Conservation (phyloP, 192 early-diverging fungal genomes). For the Gamsiella multidivaricata region DNA sequence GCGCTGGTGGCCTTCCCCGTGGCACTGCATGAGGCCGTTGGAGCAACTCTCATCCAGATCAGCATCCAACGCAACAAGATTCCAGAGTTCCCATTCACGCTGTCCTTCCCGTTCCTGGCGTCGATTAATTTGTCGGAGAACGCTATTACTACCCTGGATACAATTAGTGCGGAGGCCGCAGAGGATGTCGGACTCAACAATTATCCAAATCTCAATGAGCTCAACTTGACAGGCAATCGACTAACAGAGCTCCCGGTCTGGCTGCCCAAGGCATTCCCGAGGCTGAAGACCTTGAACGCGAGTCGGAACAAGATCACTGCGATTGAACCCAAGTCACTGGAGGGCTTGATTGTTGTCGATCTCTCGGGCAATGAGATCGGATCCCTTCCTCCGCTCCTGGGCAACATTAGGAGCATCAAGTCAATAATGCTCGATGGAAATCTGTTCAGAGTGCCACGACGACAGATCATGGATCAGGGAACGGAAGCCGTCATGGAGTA, state of each 20-base stretch:
- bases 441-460: slow-evolving; percentile 64
- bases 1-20: slow-evolving; percentile 37
- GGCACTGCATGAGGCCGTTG: slow-evolving; percentile 25
- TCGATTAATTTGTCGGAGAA: slow-evolving; percentile 61
- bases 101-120: slow-evolving; percentile 54
- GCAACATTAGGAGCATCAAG: slow-evolving; percentile 57
- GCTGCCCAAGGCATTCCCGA: slow-evolving; percentile 57
- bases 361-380: slow-evolving; percentile 67
- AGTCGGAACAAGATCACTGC: slow-evolving; percentile 55
- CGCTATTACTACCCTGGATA: slow-evolving; percentile 36
- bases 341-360: slow-evolving; percentile 56
- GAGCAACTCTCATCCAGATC: slow-evolving; percentile 56
- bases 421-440: slow-evolving; percentile 63
- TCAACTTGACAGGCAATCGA: slow-evolving; percentile 53
- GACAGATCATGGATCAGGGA: slow-evolving; percentile 60
- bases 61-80: slow-evolving; percentile 65
- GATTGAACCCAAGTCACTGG: slow-evolving; percentile 58
- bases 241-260: slow-evolving; percentile 52
- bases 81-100: slow-evolving; percentile 49
- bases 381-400: slow-evolving; percentile 62
- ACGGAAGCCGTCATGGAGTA: slow-evolving; percentile 67
- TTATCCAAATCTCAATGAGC: slow-evolving; percentile 60
- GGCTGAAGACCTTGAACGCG: slow-evolving; percentile 51
- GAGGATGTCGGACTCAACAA: slow-evolving; percentile 23
- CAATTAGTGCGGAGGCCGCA: background rate